Evolutionary conservation across 2,329 filamentous ascomycete species (phyloP).

Genomic region (Pyricularia pennisetigena): DNA sequence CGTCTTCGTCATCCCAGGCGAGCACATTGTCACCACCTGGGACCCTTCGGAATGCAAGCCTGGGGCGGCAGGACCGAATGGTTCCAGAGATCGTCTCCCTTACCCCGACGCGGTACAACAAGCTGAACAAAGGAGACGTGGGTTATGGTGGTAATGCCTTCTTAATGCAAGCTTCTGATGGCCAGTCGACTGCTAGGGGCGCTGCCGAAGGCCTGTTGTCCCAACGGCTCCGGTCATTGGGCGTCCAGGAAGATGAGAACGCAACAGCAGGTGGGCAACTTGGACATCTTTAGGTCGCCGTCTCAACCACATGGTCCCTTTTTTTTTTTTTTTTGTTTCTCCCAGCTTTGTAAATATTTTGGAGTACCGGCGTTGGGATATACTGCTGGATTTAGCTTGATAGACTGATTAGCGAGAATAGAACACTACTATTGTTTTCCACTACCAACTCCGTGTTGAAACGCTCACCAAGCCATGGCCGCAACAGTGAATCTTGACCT

Average conservation of each 20-base stretch:
- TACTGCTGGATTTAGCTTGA: neutral
- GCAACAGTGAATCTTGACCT: too few relatives aligned
- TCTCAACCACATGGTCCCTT: too few relatives aligned
- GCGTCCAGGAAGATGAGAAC: conserved; percentile 25
- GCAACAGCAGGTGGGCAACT: neutral
- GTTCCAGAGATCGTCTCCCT: neutral
- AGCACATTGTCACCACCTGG: neutral
- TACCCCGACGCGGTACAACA: conserved; percentile 46
- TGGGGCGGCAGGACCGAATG: neutral
- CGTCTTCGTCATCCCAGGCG: conserved; percentile 12
- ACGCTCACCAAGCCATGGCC: neutral
- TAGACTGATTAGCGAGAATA: neutral
- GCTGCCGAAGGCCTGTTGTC: conserved; percentile 59
- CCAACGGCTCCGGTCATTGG: conserved; percentile 54
- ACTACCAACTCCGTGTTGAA: neutral
- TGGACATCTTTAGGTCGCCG: neutral
- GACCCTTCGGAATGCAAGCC: neutral
- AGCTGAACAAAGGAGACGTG: conserved; percentile 55
- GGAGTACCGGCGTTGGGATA: neutral
- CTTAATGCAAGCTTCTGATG: conserved; percentile 19
- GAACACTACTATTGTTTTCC: neutral
- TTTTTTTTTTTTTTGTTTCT: neutral
- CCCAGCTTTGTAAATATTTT: neutral
- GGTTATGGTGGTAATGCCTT: conserved; percentile 51
- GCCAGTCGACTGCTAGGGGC: conserved; percentile 15